These are phyloP conservation scores for Colletotrichum nymphaeae DNA, from an alignment of 2,329 filamentous ascomycete species.

Conservation along the genomic window DNA sequence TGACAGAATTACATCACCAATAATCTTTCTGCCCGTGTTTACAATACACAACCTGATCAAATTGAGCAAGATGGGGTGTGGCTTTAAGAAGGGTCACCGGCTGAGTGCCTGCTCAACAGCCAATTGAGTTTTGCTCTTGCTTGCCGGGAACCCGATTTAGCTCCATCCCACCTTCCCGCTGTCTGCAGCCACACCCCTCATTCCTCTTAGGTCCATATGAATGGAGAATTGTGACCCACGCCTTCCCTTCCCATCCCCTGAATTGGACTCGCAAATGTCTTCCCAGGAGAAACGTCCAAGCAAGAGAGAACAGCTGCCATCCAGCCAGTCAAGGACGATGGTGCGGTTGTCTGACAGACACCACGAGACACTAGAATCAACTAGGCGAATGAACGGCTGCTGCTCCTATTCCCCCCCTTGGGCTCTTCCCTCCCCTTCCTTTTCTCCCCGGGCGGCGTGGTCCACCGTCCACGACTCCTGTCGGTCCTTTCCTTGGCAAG, in stretches of 20 bases:
- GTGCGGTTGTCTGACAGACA: slow-evolving; percentile 24
- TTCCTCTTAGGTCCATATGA: too few species aligned
- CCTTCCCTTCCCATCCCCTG: slow-evolving; percentile 20
- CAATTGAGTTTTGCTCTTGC: slow-evolving; percentile 2
- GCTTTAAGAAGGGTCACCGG: background rate
- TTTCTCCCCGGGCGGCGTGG: background rate
- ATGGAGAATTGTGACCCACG: background rate
- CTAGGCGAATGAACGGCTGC: slow-evolving; percentile 8
- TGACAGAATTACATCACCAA: slow-evolving; percentile 30
- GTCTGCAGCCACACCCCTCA: slow-evolving; percentile 15
- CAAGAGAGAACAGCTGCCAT: slow-evolving; percentile 6
- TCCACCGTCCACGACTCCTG: slow-evolving; percentile 33
- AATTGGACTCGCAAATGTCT: slow-evolving; percentile 13
- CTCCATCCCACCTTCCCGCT: slow-evolving; percentile 17
- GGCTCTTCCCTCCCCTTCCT: background rate
- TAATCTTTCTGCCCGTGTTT: slow-evolving; percentile 2
- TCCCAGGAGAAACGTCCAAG: slow-evolving; percentile 3
- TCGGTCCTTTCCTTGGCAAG: slow-evolving; percentile 33
- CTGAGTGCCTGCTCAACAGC: background rate
- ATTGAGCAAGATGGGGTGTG: background rate
- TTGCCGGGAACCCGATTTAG: slow-evolving; percentile 14
- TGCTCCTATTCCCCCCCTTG: background rate
- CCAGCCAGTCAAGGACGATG: slow-evolving; percentile 7
- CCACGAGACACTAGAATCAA: slow-evolving; percentile 12
- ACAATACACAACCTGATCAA: background rate